These are phyloP conservation scores for Pseudogymnoascus sp. DNA, from an alignment of 2,329 filamentous ascomycete species.

Conservation along the genomic window DNA sequence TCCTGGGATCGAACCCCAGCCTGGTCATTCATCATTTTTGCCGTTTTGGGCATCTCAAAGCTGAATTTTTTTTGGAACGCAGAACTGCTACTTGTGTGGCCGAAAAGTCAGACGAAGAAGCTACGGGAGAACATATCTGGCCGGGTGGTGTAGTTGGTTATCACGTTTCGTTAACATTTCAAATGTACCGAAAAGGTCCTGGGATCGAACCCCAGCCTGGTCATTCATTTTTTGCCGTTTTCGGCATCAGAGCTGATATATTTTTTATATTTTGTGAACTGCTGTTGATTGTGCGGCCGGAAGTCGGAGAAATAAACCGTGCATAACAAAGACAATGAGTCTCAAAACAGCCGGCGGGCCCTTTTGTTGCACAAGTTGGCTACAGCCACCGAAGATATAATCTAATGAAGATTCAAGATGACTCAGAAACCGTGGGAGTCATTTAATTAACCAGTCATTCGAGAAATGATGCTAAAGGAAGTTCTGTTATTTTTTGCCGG, in stretches of 20 bases:
- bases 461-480: background rate
- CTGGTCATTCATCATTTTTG: background rate
- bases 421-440: background rate
- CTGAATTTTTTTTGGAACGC: background rate
- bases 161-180: constrained; percentile 7
- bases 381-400: background rate
- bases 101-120: background rate
- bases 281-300: too few relatives aligned
- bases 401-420: background rate
- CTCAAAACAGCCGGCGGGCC: background rate
- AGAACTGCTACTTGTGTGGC: background rate
- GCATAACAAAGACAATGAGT: too few relatives aligned
- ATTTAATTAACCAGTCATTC: background rate
- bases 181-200: constrained; percentile 3
- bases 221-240: background rate
- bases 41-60: background rate
- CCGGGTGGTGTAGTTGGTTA: constrained; percentile 7
- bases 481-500: background rate
- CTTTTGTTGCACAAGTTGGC: background rate
- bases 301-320: background rate
- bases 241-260: too few relatives aligned
- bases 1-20: constrained; percentile 6
- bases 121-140: background rate
- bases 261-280: too few relatives aligned
- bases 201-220: constrained; percentile 7